A percentile compares a stretch with the other conserved stretches of the same genome.
These are phyloP conservation scores for Ceratobasidium theobromae DNA, from an alignment of 1,284 basidiomycete genomes.

Conservation along the genomic window DNA sequence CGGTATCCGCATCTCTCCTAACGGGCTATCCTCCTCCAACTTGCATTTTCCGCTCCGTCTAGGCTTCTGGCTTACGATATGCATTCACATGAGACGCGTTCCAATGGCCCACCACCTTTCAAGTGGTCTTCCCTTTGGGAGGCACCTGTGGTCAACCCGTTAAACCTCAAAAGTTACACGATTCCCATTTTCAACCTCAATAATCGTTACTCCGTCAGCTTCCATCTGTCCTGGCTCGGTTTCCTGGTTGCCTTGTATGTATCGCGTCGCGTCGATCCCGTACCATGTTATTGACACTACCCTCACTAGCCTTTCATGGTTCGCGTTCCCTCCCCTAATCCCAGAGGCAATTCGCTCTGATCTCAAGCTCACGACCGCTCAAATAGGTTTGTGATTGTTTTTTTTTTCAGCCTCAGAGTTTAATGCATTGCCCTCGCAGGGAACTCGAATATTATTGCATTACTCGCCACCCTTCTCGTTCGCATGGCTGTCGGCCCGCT, in stretches of 20 bases:
- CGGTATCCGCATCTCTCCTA: background rate
- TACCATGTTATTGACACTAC: slow-evolving; percentile 37
- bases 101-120: slow-evolving; percentile 38
- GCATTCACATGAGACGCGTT: background rate
- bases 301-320: slow-evolving; percentile 56
- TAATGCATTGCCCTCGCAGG: slow-evolving; percentile 38
- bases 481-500: slow-evolving; percentile 58
- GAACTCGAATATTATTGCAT: slow-evolving; percentile 61
- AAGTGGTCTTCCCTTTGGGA: slow-evolving; percentile 41
- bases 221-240: slow-evolving; percentile 56
- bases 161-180: slow-evolving; percentile 58
- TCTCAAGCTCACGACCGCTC: slow-evolving; percentile 51
- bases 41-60: slow-evolving; percentile 3
- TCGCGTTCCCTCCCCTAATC: slow-evolving; percentile 63
- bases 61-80: background rate
- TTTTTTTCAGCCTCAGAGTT: background rate
- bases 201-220: slow-evolving; percentile 56
- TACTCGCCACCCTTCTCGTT: slow-evolving; percentile 58
- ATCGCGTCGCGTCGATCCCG: slow-evolving; percentile 27
- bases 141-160: slow-evolving; percentile 50
- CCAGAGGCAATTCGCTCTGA: slow-evolving; percentile 62
- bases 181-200: slow-evolving; percentile 56
- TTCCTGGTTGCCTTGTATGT: slow-evolving; percentile 51
- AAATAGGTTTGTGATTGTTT: slow-evolving; percentile 45
- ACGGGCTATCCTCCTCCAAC: background rate